phyloP scores from a whole-genome alignment of 177 flowering plant species.

The Vitis hybrid region DNA sequence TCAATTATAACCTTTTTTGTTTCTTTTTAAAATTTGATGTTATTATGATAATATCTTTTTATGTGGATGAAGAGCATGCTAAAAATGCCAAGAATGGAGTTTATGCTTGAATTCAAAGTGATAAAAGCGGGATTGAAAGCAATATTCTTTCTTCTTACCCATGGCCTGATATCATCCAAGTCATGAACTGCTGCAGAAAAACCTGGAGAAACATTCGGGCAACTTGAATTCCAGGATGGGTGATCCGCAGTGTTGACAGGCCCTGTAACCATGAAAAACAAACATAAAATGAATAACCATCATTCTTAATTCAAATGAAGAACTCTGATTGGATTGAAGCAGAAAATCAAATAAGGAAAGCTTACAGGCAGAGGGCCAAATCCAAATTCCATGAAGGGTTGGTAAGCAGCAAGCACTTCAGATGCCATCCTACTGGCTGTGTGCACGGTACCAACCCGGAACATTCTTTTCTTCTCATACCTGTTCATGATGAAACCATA shows the following conservation, averaged over 20 bases:
- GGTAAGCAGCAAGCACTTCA: constrained; percentile 22
- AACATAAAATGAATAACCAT: neutral
- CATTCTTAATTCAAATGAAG: neutral
- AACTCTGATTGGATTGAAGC: neutral
- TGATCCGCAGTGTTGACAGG: constrained; percentile 16
- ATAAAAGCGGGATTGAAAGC: no score
- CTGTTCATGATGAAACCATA: constrained; percentile 11
- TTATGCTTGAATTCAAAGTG: no score
- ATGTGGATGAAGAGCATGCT: no score
- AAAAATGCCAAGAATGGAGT: no score
- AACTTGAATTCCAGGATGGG: constrained; percentile 13
- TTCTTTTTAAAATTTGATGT: no score
- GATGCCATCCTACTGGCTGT: constrained; percentile 30
- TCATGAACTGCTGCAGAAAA: constrained; percentile 18
- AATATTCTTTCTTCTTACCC: constrained; percentile 14
- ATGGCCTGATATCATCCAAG: constrained; percentile 26
- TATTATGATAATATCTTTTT: no score
- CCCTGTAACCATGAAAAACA: constrained; percentile 17
- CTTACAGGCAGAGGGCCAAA: constrained; percentile 25
- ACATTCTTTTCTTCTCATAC: constrained; percentile 29
- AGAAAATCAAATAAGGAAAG: neutral
- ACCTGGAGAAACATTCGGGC: constrained; percentile 11
- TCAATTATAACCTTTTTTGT: no score
- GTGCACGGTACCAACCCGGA: constrained; percentile 28
- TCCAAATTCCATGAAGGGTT: constrained; percentile 22